These are phyloP conservation scores for Antrodiella citrinella DNA, from an alignment of 768 basidiomycete species.

Conservation along the genomic window DNA sequence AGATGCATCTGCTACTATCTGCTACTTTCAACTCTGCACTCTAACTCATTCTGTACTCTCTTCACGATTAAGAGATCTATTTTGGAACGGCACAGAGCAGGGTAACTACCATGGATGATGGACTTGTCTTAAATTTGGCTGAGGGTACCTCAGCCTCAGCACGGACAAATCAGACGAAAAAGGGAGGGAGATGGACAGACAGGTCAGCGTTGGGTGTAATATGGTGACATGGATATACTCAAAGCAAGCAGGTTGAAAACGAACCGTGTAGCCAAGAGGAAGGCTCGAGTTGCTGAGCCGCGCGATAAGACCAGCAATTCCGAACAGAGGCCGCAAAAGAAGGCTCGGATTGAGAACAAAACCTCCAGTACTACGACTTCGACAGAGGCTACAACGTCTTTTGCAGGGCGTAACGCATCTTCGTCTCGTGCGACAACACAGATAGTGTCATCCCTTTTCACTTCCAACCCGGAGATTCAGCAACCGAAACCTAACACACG, in stretches of 20 bases:
- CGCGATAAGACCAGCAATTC: conserved; percentile 24
- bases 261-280: conserved; percentile 62
- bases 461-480: conserved; percentile 22
- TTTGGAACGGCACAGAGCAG: no score
- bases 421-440: conserved; percentile 34
- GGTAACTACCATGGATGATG: conserved; percentile 17
- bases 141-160: conserved; percentile 26
- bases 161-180: conserved; percentile 28
- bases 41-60: no score
- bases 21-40: no score
- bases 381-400: background rate
- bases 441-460: conserved; percentile 54
- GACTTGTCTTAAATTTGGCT: conserved; percentile 17
- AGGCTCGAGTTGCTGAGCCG: conserved; percentile 31
- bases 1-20: no score
- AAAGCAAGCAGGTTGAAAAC: conserved; percentile 53
- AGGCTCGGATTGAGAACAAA: conserved; percentile 25
- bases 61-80: no score
- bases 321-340: conserved; percentile 38
- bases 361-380: conserved; percentile 1
- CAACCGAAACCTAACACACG: conserved; percentile 2
- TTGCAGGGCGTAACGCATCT: conserved; percentile 16
- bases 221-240: conserved; percentile 10
- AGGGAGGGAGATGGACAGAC: conserved; percentile 71
- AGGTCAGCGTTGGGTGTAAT: conserved; percentile 37